These are phyloP conservation scores for Kluyveromyces siamensis DNA, from an alignment of 805 yeast species.

Conservation along the genomic window DNA sequence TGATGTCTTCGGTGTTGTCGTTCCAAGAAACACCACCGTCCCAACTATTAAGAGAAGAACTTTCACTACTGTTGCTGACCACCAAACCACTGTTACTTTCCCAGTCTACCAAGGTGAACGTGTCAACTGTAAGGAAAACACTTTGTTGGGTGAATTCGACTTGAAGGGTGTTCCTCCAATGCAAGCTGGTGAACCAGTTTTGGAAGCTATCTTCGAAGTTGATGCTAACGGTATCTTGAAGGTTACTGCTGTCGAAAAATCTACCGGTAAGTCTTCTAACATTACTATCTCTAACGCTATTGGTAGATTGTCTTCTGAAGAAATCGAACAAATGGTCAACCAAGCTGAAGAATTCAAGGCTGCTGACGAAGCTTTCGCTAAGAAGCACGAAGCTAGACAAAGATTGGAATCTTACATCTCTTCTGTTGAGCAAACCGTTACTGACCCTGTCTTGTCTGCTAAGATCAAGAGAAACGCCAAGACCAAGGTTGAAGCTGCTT, in stretches of 20 bases:
- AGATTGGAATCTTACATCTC: constrained; percentile 97
- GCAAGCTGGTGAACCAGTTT: constrained; percentile 98
- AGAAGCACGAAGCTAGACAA: constrained; percentile 98
- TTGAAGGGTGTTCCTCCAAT: constrained; percentile 96
- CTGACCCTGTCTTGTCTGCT: constrained; percentile 97
- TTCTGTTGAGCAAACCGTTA: constrained; percentile 88
- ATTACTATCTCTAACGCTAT: constrained; percentile 98
- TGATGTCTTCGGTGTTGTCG: constrained; percentile 97
- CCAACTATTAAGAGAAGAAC: constrained; percentile 99
- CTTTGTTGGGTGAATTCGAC: constrained; percentile 97
- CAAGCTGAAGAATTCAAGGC: constrained; percentile 99
- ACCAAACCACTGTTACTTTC: constrained; percentile 97
- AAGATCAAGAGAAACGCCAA: constrained; percentile 95
- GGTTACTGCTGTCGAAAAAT: constrained; percentile 98
- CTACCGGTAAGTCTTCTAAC: constrained; percentile 97
- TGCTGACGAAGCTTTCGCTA: constrained; percentile 98
- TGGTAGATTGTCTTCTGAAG: constrained; percentile 94
- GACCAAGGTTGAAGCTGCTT: constrained; percentile 96
- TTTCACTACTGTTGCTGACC: constrained; percentile 97
- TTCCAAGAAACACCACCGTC: constrained; percentile 98
- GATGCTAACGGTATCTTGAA: constrained; percentile 99
- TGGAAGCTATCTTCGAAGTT: constrained; percentile 97
- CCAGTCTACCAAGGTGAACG: constrained; percentile 99
- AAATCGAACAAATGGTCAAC: constrained; percentile 95
- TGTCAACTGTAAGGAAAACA: constrained; percentile 96